phyloP scores from a whole-genome alignment of 2,329 filamentous ascomycete species.

The Penicillium vulpinum region DNA sequence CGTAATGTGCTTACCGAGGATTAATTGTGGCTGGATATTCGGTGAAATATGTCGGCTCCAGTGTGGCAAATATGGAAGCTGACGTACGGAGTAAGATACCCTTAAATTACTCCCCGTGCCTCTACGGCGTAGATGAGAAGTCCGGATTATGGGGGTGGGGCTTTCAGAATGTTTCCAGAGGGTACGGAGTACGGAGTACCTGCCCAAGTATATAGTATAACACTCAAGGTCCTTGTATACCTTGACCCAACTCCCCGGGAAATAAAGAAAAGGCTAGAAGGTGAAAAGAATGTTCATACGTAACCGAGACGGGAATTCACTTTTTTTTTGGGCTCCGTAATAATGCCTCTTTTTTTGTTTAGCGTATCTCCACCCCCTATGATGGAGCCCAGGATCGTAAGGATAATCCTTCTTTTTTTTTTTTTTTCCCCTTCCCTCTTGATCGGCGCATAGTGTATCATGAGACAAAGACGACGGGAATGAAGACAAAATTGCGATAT shows the following conservation, averaged over 20 bases:
- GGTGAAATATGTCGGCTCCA: conserved; percentile 11
- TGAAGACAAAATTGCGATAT: conserved; percentile 3
- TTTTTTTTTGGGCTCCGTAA: conserved; percentile 12
- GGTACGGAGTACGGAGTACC: not conserved
- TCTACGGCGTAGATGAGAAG: too few relatives aligned
- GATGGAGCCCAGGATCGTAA: conserved; percentile 20
- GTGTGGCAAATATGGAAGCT: conserved; percentile 18
- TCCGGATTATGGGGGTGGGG: conserved; percentile 22
- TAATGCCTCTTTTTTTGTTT: conserved; percentile 9
- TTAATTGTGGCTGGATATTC: conserved; percentile 10
- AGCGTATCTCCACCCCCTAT: conserved; percentile 26
- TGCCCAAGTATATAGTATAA: too few relatives aligned
- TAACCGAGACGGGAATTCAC: conserved; percentile 22
- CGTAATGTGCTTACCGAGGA: not conserved
- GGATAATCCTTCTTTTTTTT: not conserved
- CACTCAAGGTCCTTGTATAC: not conserved
- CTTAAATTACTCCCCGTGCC: conserved; percentile 6
- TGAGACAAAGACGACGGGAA: conserved; percentile 5
- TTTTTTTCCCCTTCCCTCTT: not conserved
- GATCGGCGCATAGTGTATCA: not conserved
- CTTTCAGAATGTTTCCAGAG: conserved; percentile 17
- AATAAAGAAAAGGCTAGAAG: conserved; percentile 26
- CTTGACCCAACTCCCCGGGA: conserved; percentile 18
- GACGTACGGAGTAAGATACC: conserved; percentile 13
- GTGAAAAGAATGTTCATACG: conserved; percentile 29